Base-by-base conservation (phyloP, 2,329 filamentous ascomycete species). In the Claviceps fusiformis region DNA sequence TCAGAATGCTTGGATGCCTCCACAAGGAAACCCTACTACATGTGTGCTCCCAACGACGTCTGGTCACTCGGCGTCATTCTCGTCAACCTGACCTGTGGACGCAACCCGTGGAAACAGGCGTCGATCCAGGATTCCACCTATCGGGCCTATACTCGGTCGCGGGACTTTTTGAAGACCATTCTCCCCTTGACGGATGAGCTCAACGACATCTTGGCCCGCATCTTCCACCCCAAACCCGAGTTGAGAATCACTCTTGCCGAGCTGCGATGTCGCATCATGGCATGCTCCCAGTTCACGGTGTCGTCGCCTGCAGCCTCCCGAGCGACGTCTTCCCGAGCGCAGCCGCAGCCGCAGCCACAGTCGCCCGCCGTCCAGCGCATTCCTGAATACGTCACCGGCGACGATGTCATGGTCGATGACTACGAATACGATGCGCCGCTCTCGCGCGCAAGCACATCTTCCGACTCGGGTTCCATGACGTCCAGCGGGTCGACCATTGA, bases 31-130 rank as follows among this genome's bases (percentile, higher is more conserved):
- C 70, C 86, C 35, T 92, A 81, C 70, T 98, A 98, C 71, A 85
- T 85, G 62, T 95, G 91, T 61, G 90, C 89, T 53, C 88, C 92
- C 56, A 98, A 97, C 74, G 93, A 98, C 71, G 84, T 97, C 63
- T 98, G 93, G 93, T 92, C 88, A 65, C 80, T 98, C n/a, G 93
- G 93, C 62, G 92, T 98, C 54, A 95, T 98, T 68, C 79, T 98
- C 58, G 90, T 98, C 64, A 98, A 98, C 75, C 78, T 98, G 62
- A 95, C 90, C 53, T 98, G 93, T 73, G 93, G 93, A 67, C 89
- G 93, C 69, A 98, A 98, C 73, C 93, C 93, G 57, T 98, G 93
- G 93, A 97, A 97, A 75, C 87, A 93, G 69, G 93, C 93, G 59
- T 95, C 90, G 13, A 77, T 83, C 62, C 89, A 95, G 70, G 93